phyloP scores from a whole-genome alignment of 2,329 filamentous ascomycete genomes.

The Aaosphaeria pasadenensis region DNA sequence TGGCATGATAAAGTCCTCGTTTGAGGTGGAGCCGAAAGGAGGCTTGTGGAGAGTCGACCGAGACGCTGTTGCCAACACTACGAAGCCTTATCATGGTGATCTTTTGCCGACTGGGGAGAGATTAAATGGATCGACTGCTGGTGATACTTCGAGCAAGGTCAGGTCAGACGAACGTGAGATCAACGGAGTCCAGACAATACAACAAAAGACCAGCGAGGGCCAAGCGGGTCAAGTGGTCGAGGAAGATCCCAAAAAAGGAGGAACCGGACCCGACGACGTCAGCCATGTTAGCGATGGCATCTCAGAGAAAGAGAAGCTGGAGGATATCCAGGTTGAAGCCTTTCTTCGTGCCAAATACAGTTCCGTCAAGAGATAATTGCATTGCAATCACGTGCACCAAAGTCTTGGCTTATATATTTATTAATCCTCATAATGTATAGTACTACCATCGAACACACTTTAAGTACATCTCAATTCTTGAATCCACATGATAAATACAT shows the following conservation, averaged over 20 bases:
- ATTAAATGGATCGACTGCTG: background rate
- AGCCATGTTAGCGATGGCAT: background rate
- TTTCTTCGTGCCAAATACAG: conserved; percentile 18
- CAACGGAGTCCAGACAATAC: background rate
- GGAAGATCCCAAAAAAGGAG: background rate
- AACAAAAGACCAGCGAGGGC: background rate
- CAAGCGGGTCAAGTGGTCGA: background rate
- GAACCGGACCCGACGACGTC: background rate
- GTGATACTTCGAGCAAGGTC: background rate
- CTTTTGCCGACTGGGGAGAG: conserved; percentile 21
- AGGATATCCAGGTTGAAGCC: conserved; percentile 9
- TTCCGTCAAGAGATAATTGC: background rate
- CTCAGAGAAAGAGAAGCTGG: background rate
- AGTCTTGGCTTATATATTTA: too few relatives aligned
- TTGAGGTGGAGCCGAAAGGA: conserved; percentile 18
- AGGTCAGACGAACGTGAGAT: background rate
- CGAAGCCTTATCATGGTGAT: conserved; percentile 28
- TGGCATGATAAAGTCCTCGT: conserved; percentile 13
- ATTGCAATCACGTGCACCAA: background rate
- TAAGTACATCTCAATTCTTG: background rate
- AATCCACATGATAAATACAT: background rate
- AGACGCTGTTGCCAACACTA: conserved; percentile 16
- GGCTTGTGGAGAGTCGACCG: conserved; percentile 33
- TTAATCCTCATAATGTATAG: too few relatives aligned
- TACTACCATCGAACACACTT: background rate